These are phyloP conservation scores for Gossypium anomalum DNA, from an alignment of 345 rosid genomes.

Conservation along the genomic window DNA sequence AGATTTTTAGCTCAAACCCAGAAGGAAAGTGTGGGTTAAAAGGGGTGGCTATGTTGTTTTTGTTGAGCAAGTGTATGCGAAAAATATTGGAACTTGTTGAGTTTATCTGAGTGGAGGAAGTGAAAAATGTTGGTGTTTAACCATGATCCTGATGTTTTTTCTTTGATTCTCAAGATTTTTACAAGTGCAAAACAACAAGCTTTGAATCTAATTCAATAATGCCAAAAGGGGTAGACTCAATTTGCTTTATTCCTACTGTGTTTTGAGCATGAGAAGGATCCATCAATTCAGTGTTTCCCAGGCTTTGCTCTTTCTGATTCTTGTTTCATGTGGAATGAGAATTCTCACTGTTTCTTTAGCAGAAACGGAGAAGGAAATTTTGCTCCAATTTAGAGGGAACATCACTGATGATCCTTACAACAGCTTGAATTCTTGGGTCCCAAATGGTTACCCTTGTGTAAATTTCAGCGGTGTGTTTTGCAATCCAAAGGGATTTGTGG, in stretches of 20 bases:
- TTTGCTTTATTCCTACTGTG: conserved; percentile 12
- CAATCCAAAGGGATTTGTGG: conserved; percentile 65
- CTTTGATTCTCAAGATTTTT: conserved; percentile 6
- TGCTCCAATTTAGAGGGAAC: conserved; percentile 76
- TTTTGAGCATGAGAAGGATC: conserved; percentile 59
- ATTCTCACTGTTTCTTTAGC: conserved; percentile 34
- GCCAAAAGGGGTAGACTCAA: conserved; percentile 63
- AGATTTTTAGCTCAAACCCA: conserved; percentile 32
- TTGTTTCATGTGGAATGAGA: conserved; percentile 24
- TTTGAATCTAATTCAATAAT: conserved; percentile 41
- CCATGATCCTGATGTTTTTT: conserved; percentile 27
- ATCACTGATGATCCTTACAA: conserved; percentile 67
- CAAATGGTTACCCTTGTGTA: conserved; percentile 50
- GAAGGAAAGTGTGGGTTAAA: conserved; percentile 3
- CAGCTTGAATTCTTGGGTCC: conserved; percentile 64
- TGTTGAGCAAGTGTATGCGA: conserved; percentile 13
- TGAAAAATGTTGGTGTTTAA: conserved; percentile 35
- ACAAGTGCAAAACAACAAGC: conserved; percentile 1
- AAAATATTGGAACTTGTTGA: conserved; percentile 10
- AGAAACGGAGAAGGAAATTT: conserved; percentile 57
- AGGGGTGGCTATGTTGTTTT: conserved; percentile 1
- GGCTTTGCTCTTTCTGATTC: conserved; percentile 33
- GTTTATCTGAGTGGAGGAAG: conserved; percentile 5
- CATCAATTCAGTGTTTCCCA: conserved; percentile 26
- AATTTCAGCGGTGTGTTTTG: conserved; percentile 70